These are phyloP conservation scores for Penicillium sp. DNA, from an alignment of 2,329 filamentous ascomycete species.

Conservation along the genomic window DNA sequence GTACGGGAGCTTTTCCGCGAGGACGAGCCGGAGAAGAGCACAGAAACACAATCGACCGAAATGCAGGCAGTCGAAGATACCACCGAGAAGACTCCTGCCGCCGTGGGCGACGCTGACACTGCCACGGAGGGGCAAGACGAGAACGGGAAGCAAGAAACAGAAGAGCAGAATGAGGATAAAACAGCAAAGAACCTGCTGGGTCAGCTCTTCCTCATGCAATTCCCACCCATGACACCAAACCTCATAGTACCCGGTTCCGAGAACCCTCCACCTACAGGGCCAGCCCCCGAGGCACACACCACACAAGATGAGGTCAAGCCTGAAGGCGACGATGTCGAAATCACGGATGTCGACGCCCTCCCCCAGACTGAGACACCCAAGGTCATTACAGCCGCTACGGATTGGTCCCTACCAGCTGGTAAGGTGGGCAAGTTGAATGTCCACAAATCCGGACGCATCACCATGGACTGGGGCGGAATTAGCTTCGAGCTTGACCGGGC, in stretches of 20 bases:
- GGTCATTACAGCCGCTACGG: constrained; percentile 46
- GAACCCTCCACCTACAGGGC: constrained; percentile 4
- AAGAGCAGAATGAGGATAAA: constrained; percentile 33
- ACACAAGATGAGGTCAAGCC: constrained; percentile 32
- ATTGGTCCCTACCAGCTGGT: constrained; percentile 55
- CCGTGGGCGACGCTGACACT: constrained; percentile 19
- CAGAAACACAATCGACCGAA: constrained; percentile 19
- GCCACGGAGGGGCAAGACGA: constrained; percentile 20
- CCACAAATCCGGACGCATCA: constrained; percentile 64
- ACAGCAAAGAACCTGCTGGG: constrained; percentile 50
- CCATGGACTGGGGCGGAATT: constrained; percentile 66
- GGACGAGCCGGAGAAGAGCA: constrained; percentile 20
- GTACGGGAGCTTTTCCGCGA: constrained; percentile 41
- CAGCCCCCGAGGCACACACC: constrained; percentile 4
- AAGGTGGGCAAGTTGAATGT: constrained; percentile 65
- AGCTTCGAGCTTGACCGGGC: constrained; percentile 62
- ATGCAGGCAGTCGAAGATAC: constrained; percentile 10
- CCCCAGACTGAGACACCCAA: constrained; percentile 26
- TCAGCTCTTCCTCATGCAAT: constrained; percentile 66
- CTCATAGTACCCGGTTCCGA: constrained; percentile 46
- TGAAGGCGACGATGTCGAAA: constrained; percentile 36
- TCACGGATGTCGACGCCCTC: constrained; percentile 24
- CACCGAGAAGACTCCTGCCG: constrained; percentile 11
- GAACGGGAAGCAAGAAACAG: constrained; percentile 24
- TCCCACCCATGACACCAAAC: constrained; percentile 65